A percentile compares a stretch with the other conserved stretches of the same genome.
Evolutionary conservation across 2,329 filamentous ascomycete species (phyloP).

Genomic region (Exophiala bonariae): DNA sequence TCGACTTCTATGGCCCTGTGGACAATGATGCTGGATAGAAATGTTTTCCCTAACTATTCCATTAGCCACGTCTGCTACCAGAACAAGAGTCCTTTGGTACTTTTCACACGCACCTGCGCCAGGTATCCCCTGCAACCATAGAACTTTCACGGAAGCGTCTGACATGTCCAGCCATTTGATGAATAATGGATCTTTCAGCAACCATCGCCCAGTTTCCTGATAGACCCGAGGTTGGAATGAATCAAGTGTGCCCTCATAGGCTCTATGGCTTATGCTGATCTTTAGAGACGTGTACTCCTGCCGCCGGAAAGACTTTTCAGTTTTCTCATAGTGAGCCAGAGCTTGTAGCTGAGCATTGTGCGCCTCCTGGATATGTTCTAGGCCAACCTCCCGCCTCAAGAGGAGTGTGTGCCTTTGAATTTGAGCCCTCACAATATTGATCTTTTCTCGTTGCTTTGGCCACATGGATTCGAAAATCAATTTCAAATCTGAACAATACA

Average conservation of each 20-base stretch:
- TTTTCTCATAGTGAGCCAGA: too few relatives aligned
- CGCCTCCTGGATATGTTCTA: slow-evolving; percentile 24
- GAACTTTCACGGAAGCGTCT: slow-evolving; percentile 4
- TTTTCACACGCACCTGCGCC: slow-evolving; percentile 22
- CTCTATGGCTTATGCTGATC: too few relatives aligned
- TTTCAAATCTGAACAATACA: too few relatives aligned
- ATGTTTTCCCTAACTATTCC: slow-evolving; percentile 23
- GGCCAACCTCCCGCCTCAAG: slow-evolving; percentile 19
- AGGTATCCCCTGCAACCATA: slow-evolving; percentile 30
- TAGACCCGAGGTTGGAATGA: too few relatives aligned
- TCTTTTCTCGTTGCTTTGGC: too few relatives aligned
- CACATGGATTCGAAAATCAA: too few relatives aligned
- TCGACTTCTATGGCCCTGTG: too few relatives aligned
- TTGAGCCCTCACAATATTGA: slow-evolving; percentile 1
- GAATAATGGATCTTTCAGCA: slow-evolving; percentile 13
- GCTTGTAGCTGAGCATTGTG: too few relatives aligned
- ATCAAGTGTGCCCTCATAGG: too few relatives aligned
- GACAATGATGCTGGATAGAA: slow-evolving; percentile 19
- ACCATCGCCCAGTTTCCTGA: slow-evolving; percentile 21
- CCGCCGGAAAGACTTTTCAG: slow-evolving; percentile 7
- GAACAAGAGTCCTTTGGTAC: too few relatives aligned
- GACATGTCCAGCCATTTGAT: slow-evolving; percentile 8
- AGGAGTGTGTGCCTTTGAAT: slow-evolving; percentile 17
- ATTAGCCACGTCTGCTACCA: too few relatives aligned
- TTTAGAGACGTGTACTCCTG: too few relatives aligned